Conservation (phyloP, 495 filamentous ascomycete species). For the Penicillium robsamsonii region DNA sequence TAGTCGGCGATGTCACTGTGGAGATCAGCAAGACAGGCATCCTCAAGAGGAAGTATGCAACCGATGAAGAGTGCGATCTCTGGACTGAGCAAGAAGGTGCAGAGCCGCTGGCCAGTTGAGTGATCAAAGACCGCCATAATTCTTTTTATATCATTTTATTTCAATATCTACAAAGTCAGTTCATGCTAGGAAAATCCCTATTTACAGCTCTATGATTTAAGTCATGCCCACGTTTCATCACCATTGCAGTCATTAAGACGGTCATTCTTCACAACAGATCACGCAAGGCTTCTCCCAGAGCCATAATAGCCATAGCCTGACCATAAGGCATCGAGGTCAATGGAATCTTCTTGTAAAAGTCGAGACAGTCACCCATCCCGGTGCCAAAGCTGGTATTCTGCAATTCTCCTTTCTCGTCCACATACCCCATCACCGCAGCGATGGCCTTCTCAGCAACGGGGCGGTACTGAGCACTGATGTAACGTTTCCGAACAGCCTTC, state of each 20-base stretch:
- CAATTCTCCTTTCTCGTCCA: constrained; percentile 62
- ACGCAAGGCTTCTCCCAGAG: constrained; percentile 62
- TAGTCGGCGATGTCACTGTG: constrained; percentile 35
- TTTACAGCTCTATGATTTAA: constrained; percentile 4
- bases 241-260: background rate
- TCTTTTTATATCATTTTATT: too few relatives aligned
- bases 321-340: constrained; percentile 75
- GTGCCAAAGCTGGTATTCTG: constrained; percentile 72
- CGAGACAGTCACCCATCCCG: constrained; percentile 61
- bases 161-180: background rate
- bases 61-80: constrained; percentile 34
- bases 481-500: constrained; percentile 65
- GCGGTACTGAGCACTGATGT: constrained; percentile 52
- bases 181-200: background rate
- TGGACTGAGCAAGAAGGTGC: constrained; percentile 38
- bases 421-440: constrained; percentile 55
- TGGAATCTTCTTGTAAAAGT: constrained; percentile 69
- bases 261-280: background rate
- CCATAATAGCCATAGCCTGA: constrained; percentile 76
- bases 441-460: constrained; percentile 59
- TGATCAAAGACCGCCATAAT: background rate
- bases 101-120: constrained; percentile 39
- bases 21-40: constrained; percentile 41
- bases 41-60: constrained; percentile 24
- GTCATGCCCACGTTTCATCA: background rate